These are phyloP conservation scores for Zygosaccharomyces sapae DNA, from an alignment of 1,139 yeast species.

Conservation along the genomic window DNA sequence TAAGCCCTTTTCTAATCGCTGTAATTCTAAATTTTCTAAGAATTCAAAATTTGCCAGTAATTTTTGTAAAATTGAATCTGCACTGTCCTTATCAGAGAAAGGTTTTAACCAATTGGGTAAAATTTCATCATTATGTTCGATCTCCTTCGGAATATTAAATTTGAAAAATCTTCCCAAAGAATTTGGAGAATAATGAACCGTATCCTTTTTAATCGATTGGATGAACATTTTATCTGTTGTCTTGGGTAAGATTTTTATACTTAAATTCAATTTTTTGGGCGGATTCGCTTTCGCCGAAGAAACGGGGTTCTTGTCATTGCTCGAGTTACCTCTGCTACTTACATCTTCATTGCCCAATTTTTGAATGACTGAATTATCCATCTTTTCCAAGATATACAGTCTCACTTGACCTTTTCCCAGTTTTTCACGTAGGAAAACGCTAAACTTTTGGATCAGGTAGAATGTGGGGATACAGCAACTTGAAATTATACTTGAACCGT, in stretches of 20 bases:
- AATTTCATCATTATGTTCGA: conserved; percentile 21
- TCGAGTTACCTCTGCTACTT: neutral
- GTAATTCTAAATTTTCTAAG: conserved; percentile 49
- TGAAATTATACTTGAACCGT: conserved; percentile 30
- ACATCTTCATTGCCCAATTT: neutral
- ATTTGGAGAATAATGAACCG: conserved; percentile 40
- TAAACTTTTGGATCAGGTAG: conserved; percentile 23
- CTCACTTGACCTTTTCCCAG: conserved; percentile 9
- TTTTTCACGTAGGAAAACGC: conserved; percentile 10
- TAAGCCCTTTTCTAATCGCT: conserved; percentile 41
- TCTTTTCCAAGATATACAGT: conserved; percentile 20
- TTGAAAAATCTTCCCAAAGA: conserved; percentile 31
- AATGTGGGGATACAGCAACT: conserved; percentile 25
- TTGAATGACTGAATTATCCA: conserved; percentile 12
- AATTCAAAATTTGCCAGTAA: conserved; percentile 49
- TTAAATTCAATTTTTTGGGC: conserved; percentile 19
- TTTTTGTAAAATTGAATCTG: conserved; percentile 36
- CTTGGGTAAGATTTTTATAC: conserved; percentile 26
- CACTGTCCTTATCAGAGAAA: conserved; percentile 36
- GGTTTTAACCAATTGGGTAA: conserved; percentile 51
- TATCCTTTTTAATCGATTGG: conserved; percentile 39
- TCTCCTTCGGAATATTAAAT: conserved; percentile 26
- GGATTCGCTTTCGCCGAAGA: neutral
- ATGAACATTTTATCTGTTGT: conserved; percentile 30
- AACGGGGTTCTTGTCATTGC: neutral